Evolutionary conservation across 2,329 filamentous ascomycete genomes (phyloP).

Genomic region (Aspergillus arachidicola): DNA sequence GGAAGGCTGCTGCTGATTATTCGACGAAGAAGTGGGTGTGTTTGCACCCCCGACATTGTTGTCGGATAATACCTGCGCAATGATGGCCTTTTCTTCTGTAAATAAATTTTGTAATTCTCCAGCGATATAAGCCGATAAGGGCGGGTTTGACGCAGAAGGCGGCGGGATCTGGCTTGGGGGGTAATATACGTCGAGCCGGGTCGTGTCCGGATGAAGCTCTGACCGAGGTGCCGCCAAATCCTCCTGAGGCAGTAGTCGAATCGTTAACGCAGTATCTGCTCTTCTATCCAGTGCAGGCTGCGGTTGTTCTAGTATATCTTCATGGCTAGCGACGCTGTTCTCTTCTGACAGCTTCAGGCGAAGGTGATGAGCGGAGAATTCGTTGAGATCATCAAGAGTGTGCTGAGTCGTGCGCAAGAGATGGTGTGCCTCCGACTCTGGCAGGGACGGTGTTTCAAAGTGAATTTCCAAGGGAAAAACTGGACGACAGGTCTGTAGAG

Average conservation of each 20-base stretch:
- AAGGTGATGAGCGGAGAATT: slow-evolving; percentile 82
- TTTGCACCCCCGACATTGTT: slow-evolving; percentile 42
- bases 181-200: slow-evolving; percentile 77
- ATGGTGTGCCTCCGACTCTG: slow-evolving; percentile 68
- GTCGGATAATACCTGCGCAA: slow-evolving; percentile 71
- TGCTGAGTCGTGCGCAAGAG: slow-evolving; percentile 81
- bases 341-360: slow-evolving; percentile 64
- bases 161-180: slow-evolving; percentile 68
- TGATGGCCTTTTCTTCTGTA: slow-evolving; percentile 82
- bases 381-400: slow-evolving; percentile 81
- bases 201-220: slow-evolving; percentile 67
- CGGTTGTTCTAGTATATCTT: slow-evolving; percentile 12
- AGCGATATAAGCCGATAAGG: slow-evolving; percentile 76
- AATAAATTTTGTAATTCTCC: slow-evolving; percentile 77
- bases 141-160: slow-evolving; percentile 68
- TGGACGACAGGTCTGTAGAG: slow-evolving; percentile 74
- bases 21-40: slow-evolving; percentile 25
- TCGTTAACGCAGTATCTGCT: slow-evolving; percentile 63
- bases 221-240: slow-evolving; percentile 56
- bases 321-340: slow-evolving; percentile 6
- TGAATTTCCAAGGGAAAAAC: slow-evolving; percentile 85
- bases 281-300: slow-evolving; percentile 22
- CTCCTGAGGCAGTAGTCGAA: slow-evolving; percentile 66
- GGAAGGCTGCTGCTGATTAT: slow-evolving; percentile 32
- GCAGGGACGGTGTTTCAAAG: slow-evolving; percentile 69